A percentile compares a stretch with the other conserved stretches of the same genome.
Conservation (phyloP, 257 asterid genomes). For the Nicotiana tabacum region DNA sequence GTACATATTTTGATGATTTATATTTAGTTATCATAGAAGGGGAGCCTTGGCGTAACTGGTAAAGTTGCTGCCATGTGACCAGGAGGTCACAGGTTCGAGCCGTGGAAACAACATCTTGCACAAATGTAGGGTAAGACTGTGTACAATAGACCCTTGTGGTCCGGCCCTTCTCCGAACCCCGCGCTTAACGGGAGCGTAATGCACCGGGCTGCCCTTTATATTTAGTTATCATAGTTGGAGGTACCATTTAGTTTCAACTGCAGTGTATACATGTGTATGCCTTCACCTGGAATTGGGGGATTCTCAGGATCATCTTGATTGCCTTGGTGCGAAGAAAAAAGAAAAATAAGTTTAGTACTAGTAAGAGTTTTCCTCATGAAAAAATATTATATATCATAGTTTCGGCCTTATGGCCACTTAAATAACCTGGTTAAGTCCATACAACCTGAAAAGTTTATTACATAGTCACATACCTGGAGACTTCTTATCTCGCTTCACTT, state of each 20-base stretch:
- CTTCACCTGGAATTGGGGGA: not conserved
- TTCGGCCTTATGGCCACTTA: not conserved
- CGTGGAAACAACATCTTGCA: too few species aligned
- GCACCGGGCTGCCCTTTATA: too few species aligned
- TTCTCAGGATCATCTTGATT: not conserved
- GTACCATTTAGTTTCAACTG: not conserved
- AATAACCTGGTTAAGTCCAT: not conserved
- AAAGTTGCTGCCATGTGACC: too few species aligned
- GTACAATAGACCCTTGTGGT: too few species aligned
- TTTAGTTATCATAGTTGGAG: not conserved
- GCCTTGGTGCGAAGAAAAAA: not conserved
- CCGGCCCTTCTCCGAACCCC: too few species aligned
- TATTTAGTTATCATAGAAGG: not conserved
- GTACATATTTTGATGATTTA: not conserved
- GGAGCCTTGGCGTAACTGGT: too few species aligned
- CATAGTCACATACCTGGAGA: not conserved
- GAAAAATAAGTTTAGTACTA: not conserved
- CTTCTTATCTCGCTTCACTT: not conserved
- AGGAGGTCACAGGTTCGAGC: too few species aligned
- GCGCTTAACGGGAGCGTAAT: too few species aligned
- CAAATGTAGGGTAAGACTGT: too few species aligned
- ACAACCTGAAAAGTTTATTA: not conserved
- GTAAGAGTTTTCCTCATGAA: not conserved
- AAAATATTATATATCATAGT: not conserved
- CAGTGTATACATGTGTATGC: not conserved